Conservation (phyloP, 1,284 basidiomycete species). For the Marasmius oreades region DNA sequence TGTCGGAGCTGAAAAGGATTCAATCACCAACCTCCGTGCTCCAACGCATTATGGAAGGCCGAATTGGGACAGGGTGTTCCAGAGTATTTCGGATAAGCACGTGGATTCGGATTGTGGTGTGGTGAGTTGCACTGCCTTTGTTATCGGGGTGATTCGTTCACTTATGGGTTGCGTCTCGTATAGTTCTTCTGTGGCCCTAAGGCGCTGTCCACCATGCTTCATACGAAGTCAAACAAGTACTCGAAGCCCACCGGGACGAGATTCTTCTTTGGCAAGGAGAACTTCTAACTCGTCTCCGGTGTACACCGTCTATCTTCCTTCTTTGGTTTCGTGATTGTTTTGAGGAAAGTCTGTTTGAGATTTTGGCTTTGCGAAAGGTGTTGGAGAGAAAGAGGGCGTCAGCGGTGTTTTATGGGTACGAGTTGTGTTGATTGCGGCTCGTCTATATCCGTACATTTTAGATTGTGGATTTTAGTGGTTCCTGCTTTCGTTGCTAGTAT, state of each 20-base stretch:
- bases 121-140: constrained; percentile 34
- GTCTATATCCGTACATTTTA: no score
- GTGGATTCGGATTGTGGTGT: constrained; percentile 84
- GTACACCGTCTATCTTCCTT: no score
- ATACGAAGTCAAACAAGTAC: constrained; percentile 80
- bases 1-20: constrained; percentile 86
- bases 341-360: no score
- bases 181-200: constrained; percentile 83
- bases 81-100: constrained; percentile 73
- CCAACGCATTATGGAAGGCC: constrained; percentile 91
- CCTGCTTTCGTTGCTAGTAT: no score
- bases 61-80: constrained; percentile 86
- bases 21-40: constrained; percentile 79
- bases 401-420: no score
- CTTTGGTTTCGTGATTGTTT: no score
- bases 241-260: constrained; percentile 76
- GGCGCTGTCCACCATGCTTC: constrained; percentile 66
- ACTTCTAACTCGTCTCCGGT: no score
- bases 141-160: constrained; percentile 3
- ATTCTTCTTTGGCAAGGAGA: constrained; percentile 85
- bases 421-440: no score
- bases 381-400: no score
- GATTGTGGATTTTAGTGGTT: no score
- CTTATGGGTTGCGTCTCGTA: background rate
- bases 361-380: no score